A percentile compares a stretch with the other conserved stretches of the same genome.
Evolutionary conservation across 805 yeast species (phyloP).

Genomic region (Monosporozyma yasuniensis): DNA sequence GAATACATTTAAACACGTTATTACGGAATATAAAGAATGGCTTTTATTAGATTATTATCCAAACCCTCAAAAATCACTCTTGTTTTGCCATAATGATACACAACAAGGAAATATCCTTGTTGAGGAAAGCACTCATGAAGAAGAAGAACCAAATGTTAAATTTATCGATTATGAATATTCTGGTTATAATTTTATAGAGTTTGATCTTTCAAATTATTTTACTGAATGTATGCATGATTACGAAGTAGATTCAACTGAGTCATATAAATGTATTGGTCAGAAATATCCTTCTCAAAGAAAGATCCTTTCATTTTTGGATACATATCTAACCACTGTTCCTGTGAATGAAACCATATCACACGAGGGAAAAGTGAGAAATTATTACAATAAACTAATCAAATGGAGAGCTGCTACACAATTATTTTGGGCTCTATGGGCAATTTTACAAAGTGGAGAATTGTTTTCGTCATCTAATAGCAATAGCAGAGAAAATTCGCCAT

Average conservation of each 20-base stretch:
- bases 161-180: slow-evolving; percentile 93
- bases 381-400: slow-evolving; percentile 49
- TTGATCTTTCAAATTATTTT: slow-evolving; percentile 82
- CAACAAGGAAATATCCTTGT: slow-evolving; percentile 86
- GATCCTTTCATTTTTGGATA: slow-evolving; percentile 53
- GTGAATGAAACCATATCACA: too few species aligned
- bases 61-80: slow-evolving; percentile 29
- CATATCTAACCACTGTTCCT: slow-evolving; percentile 38
- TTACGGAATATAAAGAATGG: slow-evolving; percentile 51
- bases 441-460: slow-evolving; percentile 54
- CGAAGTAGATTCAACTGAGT: slow-evolving; percentile 37
- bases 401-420: slow-evolving; percentile 76
- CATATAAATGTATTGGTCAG: slow-evolving; percentile 37
- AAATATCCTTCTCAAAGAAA: slow-evolving; percentile 60
- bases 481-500: slow-evolving; percentile 13
- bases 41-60: slow-evolving; percentile 28
- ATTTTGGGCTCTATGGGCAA: slow-evolving; percentile 86
- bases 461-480: slow-evolving; percentile 18
- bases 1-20: slow-evolving; percentile 37
- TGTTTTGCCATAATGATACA: slow-evolving; percentile 88
- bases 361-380: slow-evolving; percentile 38
- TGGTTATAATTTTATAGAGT: slow-evolving; percentile 76
- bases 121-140: slow-evolving; percentile 34
- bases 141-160: slow-evolving; percentile 44
- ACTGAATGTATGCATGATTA: slow-evolving; percentile 95